Evolutionary conservation across 164 flowering plant species (phyloP).

Genomic region (grape (Vitis vinifera)): DNA sequence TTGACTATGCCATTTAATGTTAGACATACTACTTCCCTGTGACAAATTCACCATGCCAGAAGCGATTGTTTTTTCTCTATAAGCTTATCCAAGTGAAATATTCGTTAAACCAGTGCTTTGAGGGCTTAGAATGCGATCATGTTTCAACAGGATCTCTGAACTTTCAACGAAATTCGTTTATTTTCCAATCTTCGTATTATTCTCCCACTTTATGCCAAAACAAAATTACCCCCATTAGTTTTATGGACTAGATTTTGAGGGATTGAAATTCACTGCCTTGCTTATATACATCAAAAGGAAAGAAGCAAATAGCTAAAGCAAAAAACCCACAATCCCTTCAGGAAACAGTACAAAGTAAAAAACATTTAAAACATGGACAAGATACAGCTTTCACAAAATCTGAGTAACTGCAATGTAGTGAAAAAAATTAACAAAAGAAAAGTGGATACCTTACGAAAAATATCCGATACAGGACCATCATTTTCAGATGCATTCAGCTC

Average conservation of each 20-base stretch:
- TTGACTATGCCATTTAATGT: too few species aligned
- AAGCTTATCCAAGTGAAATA: too few species aligned
- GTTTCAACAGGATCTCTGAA: neutral
- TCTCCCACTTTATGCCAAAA: neutral
- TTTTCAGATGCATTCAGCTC: slow-evolving; percentile 82
- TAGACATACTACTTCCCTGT: too few species aligned
- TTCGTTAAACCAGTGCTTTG: too few species aligned
- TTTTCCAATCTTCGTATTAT: neutral
- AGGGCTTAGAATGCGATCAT: too few species aligned
- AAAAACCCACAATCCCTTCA: too few species aligned
- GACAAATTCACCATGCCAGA: too few species aligned
- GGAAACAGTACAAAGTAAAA: neutral
- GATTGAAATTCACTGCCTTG: too few species aligned
- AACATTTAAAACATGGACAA: neutral
- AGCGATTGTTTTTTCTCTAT: too few species aligned
- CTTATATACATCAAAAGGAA: too few species aligned
- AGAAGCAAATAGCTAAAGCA: too few species aligned
- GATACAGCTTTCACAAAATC: neutral
- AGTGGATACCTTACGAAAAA: slow-evolving; percentile 71
- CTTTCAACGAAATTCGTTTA: neutral
- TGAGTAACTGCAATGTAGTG: neutral
- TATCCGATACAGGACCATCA: slow-evolving; percentile 94
- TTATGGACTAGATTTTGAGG: too few species aligned
- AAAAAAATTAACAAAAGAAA: neutral
- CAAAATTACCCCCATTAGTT: neutral